Evolutionary conservation across 495 filamentous ascomycete species (phyloP).

Genomic region (Hypoxylon cercidicola): DNA sequence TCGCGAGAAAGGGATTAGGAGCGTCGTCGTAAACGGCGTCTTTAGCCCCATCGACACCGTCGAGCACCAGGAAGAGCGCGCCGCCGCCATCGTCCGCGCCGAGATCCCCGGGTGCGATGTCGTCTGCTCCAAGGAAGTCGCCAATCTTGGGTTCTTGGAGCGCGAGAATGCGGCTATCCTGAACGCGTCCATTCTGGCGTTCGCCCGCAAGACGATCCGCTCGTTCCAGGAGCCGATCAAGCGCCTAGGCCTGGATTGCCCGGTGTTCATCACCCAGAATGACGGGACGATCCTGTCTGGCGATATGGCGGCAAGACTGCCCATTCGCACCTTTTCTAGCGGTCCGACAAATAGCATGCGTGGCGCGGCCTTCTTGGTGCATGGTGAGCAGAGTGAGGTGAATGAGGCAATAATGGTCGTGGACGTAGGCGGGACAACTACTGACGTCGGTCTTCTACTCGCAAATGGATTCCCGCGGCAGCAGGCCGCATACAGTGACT

Average conservation of each 20-base stretch:
- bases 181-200: conserved; percentile 63
- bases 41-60: conserved; percentile 66
- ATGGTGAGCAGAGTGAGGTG: conserved; percentile 44
- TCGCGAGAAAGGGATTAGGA: conserved; percentile 55
- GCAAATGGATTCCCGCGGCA: conserved; percentile 65
- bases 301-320: conserved; percentile 59
- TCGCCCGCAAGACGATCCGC: conserved; percentile 61
- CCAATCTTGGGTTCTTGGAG: conserved; percentile 63
- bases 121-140: conserved; percentile 60
- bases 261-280: conserved; percentile 67
- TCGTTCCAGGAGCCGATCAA: conserved; percentile 59
- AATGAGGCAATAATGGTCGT: conserved; percentile 57
- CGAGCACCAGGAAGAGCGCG: conserved; percentile 60
- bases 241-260: conserved; percentile 57
- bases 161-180: conserved; percentile 67
- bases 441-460: conserved; percentile 63
- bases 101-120: conserved; percentile 60
- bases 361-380: conserved; percentile 63
- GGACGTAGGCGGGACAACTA: conserved; percentile 67
- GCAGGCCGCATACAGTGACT: conserved; percentile 61
- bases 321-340: conserved; percentile 64
- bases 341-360: conserved; percentile 68
- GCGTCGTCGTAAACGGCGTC: conserved; percentile 66
- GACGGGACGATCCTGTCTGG: conserved; percentile 64
- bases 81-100: conserved; percentile 52